Base-by-base conservation (phyloP, 2,329 filamentous ascomycete genomes). In the Diaporthe eres region DNA sequence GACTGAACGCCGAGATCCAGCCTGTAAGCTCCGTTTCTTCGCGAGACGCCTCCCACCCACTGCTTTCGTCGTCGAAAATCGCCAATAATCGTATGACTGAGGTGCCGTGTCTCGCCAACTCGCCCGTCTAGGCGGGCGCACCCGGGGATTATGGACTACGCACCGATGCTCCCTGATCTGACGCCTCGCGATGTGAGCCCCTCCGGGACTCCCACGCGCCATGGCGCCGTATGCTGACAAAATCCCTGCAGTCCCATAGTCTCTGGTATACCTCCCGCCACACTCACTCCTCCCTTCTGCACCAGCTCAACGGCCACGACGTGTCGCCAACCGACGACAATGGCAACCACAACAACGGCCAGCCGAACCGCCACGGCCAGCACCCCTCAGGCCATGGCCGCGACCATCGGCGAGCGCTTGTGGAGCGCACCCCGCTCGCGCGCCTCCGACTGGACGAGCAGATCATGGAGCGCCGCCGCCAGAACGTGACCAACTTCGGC, bases 401-500 rank as follows among this genome's bases (percentile, higher is more conserved):
- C 88, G 77, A 79, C 88, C 74, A 74, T 15, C 75, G 75, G 9
- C 75, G 75, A 37, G 73, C 75, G 4, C 49, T 77, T 19, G 84
- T 90, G 77, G 86, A 92, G 81, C 86, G 90, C 79, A 89, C 92
- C 37, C 88, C 90, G 2, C 91, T 98, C 4, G 90, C 93, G 13
- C 88, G 92, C 2, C 90, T 98, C 15, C 88, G 90, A 37, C 86
- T 91, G 57, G 96, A 98, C 82, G 97, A 98, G 85, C 90, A 92
- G 77, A 90, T 92, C 75, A 89, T 97, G 78, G 90, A 93, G 73
- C 90, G 93, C 12, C 94, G 96, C 63, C 95, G 96, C 81, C 86
- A 91, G 65, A 95, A 96, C 79, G 93, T 98, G 42, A 91, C 94
- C 65, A 94, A 95, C 81, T 98, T 97, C 82, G 97, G 97, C 76